Evolutionary conservation across 2,329 filamentous ascomycete genomes (phyloP).

Genomic region (Moelleriella libera): DNA sequence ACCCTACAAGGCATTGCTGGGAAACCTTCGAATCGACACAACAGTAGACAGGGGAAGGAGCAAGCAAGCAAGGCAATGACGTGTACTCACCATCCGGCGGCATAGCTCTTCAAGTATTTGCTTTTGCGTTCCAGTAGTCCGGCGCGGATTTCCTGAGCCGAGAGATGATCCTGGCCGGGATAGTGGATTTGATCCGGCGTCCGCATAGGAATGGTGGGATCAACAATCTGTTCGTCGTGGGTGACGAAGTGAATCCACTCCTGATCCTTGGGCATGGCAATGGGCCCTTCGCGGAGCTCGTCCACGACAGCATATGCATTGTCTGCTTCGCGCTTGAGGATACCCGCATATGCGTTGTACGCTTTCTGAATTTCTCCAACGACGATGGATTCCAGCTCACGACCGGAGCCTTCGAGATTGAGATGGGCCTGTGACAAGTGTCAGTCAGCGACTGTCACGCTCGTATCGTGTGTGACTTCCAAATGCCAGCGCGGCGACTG

Average conservation of each 20-base stretch:
- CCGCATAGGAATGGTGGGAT: slow-evolving; percentile 67
- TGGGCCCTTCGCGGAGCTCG: slow-evolving; percentile 67
- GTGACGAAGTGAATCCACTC: slow-evolving; percentile 82
- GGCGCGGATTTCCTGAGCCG: slow-evolving; percentile 70
- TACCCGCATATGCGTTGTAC: slow-evolving; percentile 84
- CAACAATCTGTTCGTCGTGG: slow-evolving; percentile 72
- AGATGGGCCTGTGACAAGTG: slow-evolving; percentile 56
- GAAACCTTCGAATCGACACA: neutral
- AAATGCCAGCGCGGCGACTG: too few species aligned
- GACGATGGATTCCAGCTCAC: slow-evolving; percentile 90
- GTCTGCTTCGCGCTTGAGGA: slow-evolving; percentile 82
- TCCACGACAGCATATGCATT: slow-evolving; percentile 66
- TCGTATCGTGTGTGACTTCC: too few species aligned
- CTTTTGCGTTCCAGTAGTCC: slow-evolving; percentile 94
- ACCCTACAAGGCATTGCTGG: neutral
- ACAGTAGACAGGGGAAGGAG: neutral
- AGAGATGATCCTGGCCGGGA: slow-evolving; percentile 75
- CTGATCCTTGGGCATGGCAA: slow-evolving; percentile 85
- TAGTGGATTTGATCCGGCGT: slow-evolving; percentile 75
- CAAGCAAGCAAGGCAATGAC: neutral
- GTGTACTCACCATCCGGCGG: slow-evolving; percentile 67
- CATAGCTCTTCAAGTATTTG: slow-evolving; percentile 97
- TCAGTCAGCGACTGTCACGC: neutral
- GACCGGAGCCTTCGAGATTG: slow-evolving; percentile 85
- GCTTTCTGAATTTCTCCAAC: slow-evolving; percentile 97